These are phyloP conservation scores for Turnera subulata DNA, from an alignment of 345 rosid genomes.

Conservation along the genomic window DNA sequence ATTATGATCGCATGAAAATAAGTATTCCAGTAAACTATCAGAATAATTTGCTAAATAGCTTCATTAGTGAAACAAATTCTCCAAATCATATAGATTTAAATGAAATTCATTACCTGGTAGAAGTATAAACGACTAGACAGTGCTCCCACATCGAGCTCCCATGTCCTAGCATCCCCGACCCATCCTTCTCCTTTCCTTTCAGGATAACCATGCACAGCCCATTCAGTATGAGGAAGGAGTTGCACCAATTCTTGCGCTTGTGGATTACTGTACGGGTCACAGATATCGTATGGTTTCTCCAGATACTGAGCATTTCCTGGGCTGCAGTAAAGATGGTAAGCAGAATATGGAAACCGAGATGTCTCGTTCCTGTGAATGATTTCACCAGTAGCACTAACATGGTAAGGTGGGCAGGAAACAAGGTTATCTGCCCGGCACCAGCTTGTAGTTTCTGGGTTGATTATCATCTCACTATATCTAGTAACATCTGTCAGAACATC, in stretches of 20 bases:
- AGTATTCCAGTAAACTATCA: no score
- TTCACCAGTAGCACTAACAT: conserved; percentile 15
- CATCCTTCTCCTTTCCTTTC: conserved; percentile 27
- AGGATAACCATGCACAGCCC: conserved; percentile 28
- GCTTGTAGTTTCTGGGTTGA: conserved; percentile 20
- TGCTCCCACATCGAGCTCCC: conserved; percentile 26
- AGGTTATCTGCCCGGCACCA: conserved; percentile 26
- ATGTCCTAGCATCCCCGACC: conserved; percentile 21
- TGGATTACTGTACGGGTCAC: conserved; percentile 30
- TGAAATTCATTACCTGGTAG: conserved; percentile 17
- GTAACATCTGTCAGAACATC: conserved; percentile 27
- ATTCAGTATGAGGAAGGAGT: conserved; percentile 21
- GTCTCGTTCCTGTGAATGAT: conserved; percentile 20
- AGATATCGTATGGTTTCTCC: conserved; percentile 21
- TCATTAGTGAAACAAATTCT: no score
- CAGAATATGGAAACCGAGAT: conserved; percentile 22
- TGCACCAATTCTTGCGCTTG: conserved; percentile 26
- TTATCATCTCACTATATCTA: conserved; percentile 29
- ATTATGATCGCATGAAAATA: neutral
- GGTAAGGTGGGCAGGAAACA: conserved; percentile 28
- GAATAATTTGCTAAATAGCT: no score
- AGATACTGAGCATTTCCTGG: conserved; percentile 22
- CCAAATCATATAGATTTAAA: no score
- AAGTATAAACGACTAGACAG: conserved; percentile 23
- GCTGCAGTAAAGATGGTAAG: conserved; percentile 24